These are phyloP conservation scores for Leptosphaerulina australis DNA, from an alignment of 2,329 filamentous ascomycete species.

Conservation along the genomic window DNA sequence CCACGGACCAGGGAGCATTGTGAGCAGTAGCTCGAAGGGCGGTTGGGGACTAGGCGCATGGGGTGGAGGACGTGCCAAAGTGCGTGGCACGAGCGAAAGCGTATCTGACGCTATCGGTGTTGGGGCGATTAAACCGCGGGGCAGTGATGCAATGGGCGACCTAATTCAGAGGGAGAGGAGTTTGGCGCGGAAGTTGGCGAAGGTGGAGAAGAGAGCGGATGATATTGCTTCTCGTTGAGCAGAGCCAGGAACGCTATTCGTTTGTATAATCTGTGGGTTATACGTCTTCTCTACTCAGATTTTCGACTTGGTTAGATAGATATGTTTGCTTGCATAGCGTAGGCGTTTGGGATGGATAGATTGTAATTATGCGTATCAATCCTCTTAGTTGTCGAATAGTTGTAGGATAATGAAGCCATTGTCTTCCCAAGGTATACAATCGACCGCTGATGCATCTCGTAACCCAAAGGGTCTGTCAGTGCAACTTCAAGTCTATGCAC, in stretches of 20 bases:
- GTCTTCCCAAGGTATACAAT: too few species aligned
- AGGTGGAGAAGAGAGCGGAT: constrained; percentile 34
- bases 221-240: constrained; percentile 22
- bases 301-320: constrained; percentile 13
- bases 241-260: neutral
- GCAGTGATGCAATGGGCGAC: constrained; percentile 30
- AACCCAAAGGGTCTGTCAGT: too few species aligned
- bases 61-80: constrained; percentile 29
- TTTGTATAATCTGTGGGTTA: constrained; percentile 10
- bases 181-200: constrained; percentile 36
- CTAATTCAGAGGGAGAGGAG: constrained; percentile 38
- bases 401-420: constrained; percentile 2
- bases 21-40: constrained; percentile 21
- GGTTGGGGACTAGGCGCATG: constrained; percentile 39
- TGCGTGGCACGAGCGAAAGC: constrained; percentile 14
- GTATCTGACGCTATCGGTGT: constrained; percentile 24
- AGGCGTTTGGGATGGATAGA: constrained; percentile 19
- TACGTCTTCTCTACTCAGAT: constrained; percentile 32
- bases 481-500: too few species aligned
- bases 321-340: constrained; percentile 28
- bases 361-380: neutral
- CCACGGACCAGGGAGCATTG: constrained; percentile 31
- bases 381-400: neutral
- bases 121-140: constrained; percentile 26
- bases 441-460: too few species aligned